A percentile compares a stretch with the other conserved stretches of the same genome.
Evolutionary conservation across 371 early-diverging fungal genomes (phyloP).

Genomic region (Smittium mucronatum): DNA sequence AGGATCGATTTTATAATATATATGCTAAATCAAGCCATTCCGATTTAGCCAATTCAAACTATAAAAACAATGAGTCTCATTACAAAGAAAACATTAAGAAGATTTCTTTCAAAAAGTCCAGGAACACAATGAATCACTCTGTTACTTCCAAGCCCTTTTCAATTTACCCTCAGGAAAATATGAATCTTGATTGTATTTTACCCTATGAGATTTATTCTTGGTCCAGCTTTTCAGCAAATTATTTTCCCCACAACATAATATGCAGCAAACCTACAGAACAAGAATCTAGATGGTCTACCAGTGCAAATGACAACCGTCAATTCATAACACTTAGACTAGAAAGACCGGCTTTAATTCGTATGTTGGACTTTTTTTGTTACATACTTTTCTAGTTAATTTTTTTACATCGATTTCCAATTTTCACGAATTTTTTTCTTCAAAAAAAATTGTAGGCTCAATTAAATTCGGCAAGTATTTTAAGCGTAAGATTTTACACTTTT

Average conservation of each 20-base stretch:
- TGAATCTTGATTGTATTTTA: slow-evolving; percentile 19
- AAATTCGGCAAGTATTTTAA: slow-evolving; percentile 94
- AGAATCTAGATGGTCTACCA: slow-evolving; percentile 51
- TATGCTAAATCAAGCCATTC: neutral
- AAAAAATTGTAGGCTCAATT: slow-evolving; percentile 65
- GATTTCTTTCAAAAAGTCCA: neutral
- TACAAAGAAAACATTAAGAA: neutral
- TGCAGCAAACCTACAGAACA: slow-evolving; percentile 46
- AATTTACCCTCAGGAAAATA: neutral
- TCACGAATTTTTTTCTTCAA: too few species aligned
- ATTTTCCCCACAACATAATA: slow-evolving; percentile 47
- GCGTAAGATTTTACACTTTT: slow-evolving; percentile 38
- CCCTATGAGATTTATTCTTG: slow-evolving; percentile 33
- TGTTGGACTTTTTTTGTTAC: slow-evolving; percentile 13
- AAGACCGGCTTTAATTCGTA: slow-evolving; percentile 39
- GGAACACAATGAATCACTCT: neutral
- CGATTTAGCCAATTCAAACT: neutral
- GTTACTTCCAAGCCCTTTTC: neutral
- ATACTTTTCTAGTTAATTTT: too few species aligned
- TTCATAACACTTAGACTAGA: slow-evolving; percentile 48
- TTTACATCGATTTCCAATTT: too few species aligned
- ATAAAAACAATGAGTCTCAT: neutral
- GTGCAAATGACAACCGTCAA: slow-evolving; percentile 48
- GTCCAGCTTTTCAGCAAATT: slow-evolving; percentile 45
- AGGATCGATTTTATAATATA: too few species aligned